Evolutionary conservation across 2,329 filamentous ascomycete species (phyloP).

Genomic region (Zasmidium cellare): DNA sequence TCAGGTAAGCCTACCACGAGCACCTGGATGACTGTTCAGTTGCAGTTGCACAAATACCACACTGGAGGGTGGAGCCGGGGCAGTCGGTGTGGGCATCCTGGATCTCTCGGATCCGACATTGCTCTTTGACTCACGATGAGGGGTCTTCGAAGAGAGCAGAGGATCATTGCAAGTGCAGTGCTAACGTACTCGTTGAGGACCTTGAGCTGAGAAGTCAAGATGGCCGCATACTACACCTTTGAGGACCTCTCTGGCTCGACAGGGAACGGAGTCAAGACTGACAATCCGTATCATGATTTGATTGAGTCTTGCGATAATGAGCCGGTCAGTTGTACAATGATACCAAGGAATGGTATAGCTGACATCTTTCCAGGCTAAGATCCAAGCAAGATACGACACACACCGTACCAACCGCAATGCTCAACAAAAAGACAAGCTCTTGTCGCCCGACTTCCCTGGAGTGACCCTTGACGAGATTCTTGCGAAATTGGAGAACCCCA

Average conservation of each 20-base stretch:
- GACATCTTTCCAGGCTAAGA: constrained; percentile 53
- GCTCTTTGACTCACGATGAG: not conserved
- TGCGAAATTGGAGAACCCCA: constrained; percentile 64
- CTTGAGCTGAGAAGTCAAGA: constrained; percentile 6
- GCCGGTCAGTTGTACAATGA: constrained; percentile 54
- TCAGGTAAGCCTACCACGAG: too few relatives aligned
- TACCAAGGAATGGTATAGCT: not conserved
- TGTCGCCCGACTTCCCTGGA: constrained; percentile 66
- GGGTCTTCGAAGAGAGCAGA: not conserved
- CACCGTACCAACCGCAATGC: constrained; percentile 75
- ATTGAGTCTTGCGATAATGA: constrained; percentile 67
- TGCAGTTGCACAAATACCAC: too few relatives aligned
- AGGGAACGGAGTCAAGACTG: constrained; percentile 34
- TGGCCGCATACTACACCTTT: constrained; percentile 39
- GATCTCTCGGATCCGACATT: too few relatives aligned
- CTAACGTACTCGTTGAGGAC: not conserved
- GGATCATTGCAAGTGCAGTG: not conserved
- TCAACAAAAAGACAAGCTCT: constrained; percentile 73
- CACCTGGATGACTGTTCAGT: too few relatives aligned
- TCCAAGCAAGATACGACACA: constrained; percentile 70
- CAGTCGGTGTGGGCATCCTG: too few relatives aligned
- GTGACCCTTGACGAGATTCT: constrained; percentile 77
- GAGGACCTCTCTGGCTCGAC: constrained; percentile 34
- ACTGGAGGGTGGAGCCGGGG: too few relatives aligned
- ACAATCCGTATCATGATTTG: constrained; percentile 76